These are phyloP conservation scores for Nemania sp. DNA, from an alignment of 2,329 filamentous ascomycete genomes.

Conservation along the genomic window DNA sequence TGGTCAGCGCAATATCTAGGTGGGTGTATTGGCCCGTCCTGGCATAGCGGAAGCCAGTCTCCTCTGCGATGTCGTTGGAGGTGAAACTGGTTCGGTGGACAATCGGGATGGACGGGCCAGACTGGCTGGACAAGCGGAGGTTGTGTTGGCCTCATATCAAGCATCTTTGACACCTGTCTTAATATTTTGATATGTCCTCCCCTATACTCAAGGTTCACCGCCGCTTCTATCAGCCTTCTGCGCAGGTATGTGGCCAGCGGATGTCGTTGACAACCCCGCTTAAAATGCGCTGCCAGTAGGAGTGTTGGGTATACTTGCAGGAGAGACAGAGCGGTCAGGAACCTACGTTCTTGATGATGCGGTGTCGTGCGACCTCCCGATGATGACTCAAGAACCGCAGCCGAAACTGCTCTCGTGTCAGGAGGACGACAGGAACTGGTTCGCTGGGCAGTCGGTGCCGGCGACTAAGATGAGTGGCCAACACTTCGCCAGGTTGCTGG, in stretches of 20 bases:
- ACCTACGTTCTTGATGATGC: conserved; percentile 40
- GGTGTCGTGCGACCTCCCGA: conserved; percentile 41
- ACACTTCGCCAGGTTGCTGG: not conserved
- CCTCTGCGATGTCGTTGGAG: conserved; percentile 24
- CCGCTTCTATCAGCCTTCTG: conserved; percentile 35
- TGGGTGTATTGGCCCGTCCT: conserved; percentile 10
- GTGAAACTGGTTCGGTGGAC: conserved; percentile 36
- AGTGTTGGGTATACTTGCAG: conserved; percentile 42
- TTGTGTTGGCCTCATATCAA: conserved; percentile 24
- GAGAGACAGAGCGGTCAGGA: conserved; percentile 38
- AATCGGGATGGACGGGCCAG: conserved; percentile 16
- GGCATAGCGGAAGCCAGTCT: conserved; percentile 17
- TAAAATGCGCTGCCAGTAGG: conserved; percentile 22
- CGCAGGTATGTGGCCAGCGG: conserved; percentile 28
- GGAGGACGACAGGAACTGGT: conserved; percentile 27
- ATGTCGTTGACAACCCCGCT: conserved; percentile 36
- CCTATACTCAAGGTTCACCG: conserved; percentile 34
- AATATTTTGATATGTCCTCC: conserved; percentile 20
- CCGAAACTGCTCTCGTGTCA: conserved; percentile 25
- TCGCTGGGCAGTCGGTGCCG: conserved; percentile 11
- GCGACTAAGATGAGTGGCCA: conserved; percentile 10
- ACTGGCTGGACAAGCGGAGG: conserved; percentile 17
- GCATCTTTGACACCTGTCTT: conserved; percentile 29
- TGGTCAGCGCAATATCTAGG: conserved; percentile 15
- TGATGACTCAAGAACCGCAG: conserved; percentile 38